Conservation (phyloP, 257 asterid species). For the Parsonsia alboflavescens region DNA sequence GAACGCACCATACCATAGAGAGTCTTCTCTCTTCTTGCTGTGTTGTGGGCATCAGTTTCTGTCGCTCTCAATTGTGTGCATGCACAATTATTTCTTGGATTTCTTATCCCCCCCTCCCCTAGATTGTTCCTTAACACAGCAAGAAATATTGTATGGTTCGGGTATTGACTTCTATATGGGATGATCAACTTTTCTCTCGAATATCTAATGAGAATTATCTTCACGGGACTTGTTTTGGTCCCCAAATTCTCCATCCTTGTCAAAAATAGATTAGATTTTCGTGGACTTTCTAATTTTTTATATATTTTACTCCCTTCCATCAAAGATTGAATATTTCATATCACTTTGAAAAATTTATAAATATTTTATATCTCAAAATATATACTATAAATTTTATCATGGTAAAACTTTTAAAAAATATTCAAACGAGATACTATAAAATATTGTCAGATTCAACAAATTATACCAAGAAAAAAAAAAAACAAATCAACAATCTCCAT, state of each 20-base stretch:
- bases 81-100: slow-evolving; percentile 5
- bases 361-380: too few relatives aligned
- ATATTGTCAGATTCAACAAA: too few relatives aligned
- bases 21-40: slow-evolving; percentile 5
- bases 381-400: too few relatives aligned
- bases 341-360: too few relatives aligned
- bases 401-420: too few relatives aligned
- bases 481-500: too few relatives aligned
- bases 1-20: slow-evolving; percentile 48
- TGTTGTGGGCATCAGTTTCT: slow-evolving; percentile 23
- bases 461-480: too few relatives aligned
- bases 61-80: neutral
- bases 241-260: neutral
- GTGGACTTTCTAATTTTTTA: too few relatives aligned
- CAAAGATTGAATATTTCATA: too few relatives aligned
- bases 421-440: too few relatives aligned
- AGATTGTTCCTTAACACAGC: slow-evolving; percentile 22
- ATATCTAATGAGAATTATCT: slow-evolving; percentile 16
- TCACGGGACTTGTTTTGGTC: neutral
- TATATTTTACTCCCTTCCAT: too few relatives aligned
- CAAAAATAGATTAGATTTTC: too few relatives aligned
- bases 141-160: slow-evolving; percentile 75
- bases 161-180: slow-evolving; percentile 91
- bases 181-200: slow-evolving; percentile 16
- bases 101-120: neutral